Evolutionary conservation across 371 early-diverging fungal genomes (phyloP), one percentile per base, ranked within the genome.

Genomic region (Apophysomyces sp.): DNA sequence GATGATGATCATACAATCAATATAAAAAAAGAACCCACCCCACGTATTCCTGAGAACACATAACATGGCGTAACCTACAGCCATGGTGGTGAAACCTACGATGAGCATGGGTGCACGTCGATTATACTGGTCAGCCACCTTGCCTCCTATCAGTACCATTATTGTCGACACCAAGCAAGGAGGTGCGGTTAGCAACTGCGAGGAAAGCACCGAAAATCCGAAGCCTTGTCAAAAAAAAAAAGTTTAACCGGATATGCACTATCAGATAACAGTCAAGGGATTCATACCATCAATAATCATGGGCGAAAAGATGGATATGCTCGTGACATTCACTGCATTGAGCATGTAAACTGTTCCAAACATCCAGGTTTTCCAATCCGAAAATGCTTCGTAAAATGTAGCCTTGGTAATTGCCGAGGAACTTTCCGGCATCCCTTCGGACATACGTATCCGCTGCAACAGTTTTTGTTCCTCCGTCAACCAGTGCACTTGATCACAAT

Each of bases 111-210:
- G 64, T 6, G 66, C 63, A 58, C 73, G 37, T 16, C 37, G 28
- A 29, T 66, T 61, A 36, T 63, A 76, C n/a, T 39, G 51, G 27
- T 68, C 61, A 18, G 66, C 63, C 15, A 72, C 54, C 39, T 55
- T 70, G 0, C 76, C 76, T 24, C 71, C 71, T 13, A 58, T 1
- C 5, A 75, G 39, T 6, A 71, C 61, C 49, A 66, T 60, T 1
- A 73, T 16, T 7, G 71, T 60, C 13, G 61, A 66, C n/a, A 66
- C 26, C 2, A 55, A 58, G 51, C 58, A 60, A 5, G 73, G 72
- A 15, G 76, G 73, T 9, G 76, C 76, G 4, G 76, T 69, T 15
- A 76, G 29, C 5, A 72, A 15, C 39, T 69, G 76, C 18, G 76
- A 57, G 0, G 63, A 67, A 16, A 63, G 55, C 0, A 36, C 37